Evolutionary conservation across 1,284 basidiomycete genomes (phyloP), one percentile per base, ranked within the genome.

Genomic region (Limonomyces culmigenus): DNA sequence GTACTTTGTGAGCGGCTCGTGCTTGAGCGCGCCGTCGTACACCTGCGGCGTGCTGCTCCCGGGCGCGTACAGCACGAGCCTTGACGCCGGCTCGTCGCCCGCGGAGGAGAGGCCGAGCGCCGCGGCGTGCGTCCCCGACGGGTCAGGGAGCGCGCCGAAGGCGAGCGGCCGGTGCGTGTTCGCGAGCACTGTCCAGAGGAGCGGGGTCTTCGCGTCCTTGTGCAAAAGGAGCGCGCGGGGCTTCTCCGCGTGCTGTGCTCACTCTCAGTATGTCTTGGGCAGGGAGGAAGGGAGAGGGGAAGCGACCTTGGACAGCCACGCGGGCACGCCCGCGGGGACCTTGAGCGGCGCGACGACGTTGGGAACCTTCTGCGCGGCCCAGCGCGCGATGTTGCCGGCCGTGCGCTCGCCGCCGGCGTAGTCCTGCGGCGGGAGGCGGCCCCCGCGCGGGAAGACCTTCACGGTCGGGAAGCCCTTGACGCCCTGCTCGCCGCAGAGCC

Each of bases 401-500:
- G 73, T 77, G 35, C 91, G 71, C 43, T 89, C 76, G 16, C 60
- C 59, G 21, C 69, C 67, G 2, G 81, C 67, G 51, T 84, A 95
- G 36, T 69, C 62, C 43, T 80, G 67, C 0, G 85, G 67, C 2
- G 71, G 59, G 1, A 74, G 53, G 40, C 74, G 64, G 15, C 57
- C 62, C 10, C 84, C 87, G 31, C 74, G 65, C 11, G 87, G 84
- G 58, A 79, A 92, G 4, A 70, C 72, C 60, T 87, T 96, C 53
- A 92, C 63, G 3, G 91, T 95, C 1, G 92, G 91, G 67, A 92
- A 96, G 2, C 92, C 91, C 56, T 89, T 66, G 15, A 95, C 70
- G n/a, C 74, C 72, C 63, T 86, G 83, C 42, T 87, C 73, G 0
- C 72, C 72, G 50, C 91, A 96, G 6, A 92, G 56, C 5, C 60